Percentiles rank a stretch among this genome's conserved stretches.
phyloP scores from a whole-genome alignment of 2,329 filamentous ascomycete genomes.

The Magnaporthiopsis incrustans region DNA sequence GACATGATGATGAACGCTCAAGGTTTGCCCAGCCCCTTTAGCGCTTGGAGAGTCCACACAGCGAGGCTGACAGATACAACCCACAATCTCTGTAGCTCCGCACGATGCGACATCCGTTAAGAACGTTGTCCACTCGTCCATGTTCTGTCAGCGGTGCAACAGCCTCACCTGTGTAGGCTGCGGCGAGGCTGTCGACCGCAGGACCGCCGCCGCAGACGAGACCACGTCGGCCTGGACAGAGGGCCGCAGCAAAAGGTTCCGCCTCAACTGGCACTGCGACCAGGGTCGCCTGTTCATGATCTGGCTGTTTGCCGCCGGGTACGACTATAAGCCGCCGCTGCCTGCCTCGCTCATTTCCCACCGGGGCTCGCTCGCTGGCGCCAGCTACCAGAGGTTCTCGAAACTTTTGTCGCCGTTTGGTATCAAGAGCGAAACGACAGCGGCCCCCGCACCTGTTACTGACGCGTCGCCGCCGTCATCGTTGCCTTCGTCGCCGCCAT shows the following conservation, averaged over 20 bases:
- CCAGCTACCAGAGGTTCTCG: not conserved
- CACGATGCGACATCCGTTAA: not conserved
- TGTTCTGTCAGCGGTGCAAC: slow-evolving; percentile 12
- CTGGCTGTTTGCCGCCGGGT: slow-evolving; percentile 17
- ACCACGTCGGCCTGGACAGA: not conserved
- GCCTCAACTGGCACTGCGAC: slow-evolving; percentile 18
- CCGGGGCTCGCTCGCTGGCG: not conserved
- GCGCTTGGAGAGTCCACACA: not conserved
- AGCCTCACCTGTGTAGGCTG: slow-evolving; percentile 13
- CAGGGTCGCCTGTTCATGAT: slow-evolving; percentile 16
- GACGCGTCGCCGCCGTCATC: not conserved
- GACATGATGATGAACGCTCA: slow-evolving; percentile 1
- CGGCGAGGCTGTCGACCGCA: not conserved
- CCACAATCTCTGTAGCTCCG: not conserved
- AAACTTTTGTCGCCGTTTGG: not conserved
- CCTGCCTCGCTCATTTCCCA: not conserved
- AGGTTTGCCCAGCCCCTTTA: not conserved
- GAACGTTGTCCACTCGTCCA: slow-evolving; percentile 7
- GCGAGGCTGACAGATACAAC: not conserved
- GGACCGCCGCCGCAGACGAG: not conserved
- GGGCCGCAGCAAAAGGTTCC: slow-evolving; percentile 4
- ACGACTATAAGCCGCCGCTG: slow-evolving; percentile 2
- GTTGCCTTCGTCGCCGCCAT: not conserved
- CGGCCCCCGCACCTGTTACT: not conserved
- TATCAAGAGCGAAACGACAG: not conserved